A percentile compares a stretch with the other conserved stretches of the same genome.
Conservation (phyloP, 1,139 yeast species). For the Blastobotrys ciferrii region DNA sequence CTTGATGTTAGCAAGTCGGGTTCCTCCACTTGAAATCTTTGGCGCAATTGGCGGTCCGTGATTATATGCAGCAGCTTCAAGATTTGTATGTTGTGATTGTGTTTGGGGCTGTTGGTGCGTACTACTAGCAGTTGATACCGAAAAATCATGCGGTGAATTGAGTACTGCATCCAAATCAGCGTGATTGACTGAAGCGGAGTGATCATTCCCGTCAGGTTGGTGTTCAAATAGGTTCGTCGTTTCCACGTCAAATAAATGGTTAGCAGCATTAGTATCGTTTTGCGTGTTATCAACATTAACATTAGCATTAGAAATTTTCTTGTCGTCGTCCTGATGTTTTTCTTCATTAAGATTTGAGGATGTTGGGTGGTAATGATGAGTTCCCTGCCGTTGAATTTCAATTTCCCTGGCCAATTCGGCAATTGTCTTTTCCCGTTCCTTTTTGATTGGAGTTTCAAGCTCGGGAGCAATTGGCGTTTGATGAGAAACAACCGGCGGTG, state of each 20-base stretch:
- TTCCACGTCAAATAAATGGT: background rate
- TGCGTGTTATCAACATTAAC: background rate
- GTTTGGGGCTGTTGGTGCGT: conserved; percentile 27
- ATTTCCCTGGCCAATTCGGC: conserved; percentile 58
- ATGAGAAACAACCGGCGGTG: background rate
- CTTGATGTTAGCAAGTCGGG: conserved; percentile 9
- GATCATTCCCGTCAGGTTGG: background rate
- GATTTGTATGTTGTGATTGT: background rate
- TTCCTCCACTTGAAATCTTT: background rate
- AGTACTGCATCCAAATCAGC: conserved; percentile 4
- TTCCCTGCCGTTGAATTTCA: conserved; percentile 35
- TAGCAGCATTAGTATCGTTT: background rate
- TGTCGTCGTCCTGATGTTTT: background rate
- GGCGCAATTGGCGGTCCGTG: conserved; percentile 9
- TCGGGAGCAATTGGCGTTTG: background rate
- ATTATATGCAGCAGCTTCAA: conserved; percentile 20
- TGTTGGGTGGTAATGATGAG: conserved; percentile 21
- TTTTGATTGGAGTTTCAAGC: conserved; percentile 19
- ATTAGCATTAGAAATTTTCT: background rate
- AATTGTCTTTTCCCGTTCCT: conserved; percentile 43
- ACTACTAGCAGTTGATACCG: conserved; percentile 13
- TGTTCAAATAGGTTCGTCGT: background rate
- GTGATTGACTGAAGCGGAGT: background rate
- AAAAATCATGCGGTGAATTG: background rate
- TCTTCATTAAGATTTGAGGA: background rate